These are phyloP conservation scores for Monilinia polystroma DNA, from an alignment of 2,329 filamentous ascomycete genomes.

Conservation along the genomic window DNA sequence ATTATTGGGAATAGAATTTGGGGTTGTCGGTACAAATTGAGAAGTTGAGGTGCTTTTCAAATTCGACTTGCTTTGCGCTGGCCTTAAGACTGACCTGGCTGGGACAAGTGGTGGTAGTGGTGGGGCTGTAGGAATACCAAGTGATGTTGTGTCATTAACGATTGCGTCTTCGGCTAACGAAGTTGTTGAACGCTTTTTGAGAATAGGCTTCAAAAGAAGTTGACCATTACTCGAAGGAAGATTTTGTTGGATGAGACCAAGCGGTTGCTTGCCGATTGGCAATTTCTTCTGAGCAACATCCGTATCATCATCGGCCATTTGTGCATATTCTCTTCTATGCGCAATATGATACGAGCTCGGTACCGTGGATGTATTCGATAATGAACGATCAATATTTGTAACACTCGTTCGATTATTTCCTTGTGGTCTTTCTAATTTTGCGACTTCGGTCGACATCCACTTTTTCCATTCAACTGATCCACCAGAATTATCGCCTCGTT, in stretches of 20 bases:
- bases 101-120: conserved; percentile 32
- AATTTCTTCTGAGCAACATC: conserved; percentile 25
- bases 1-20: conserved; percentile 20
- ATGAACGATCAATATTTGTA: conserved; percentile 28
- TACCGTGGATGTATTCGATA: conserved; percentile 34
- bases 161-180: conserved; percentile 31
- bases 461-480: conserved; percentile 57
- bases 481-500: conserved; percentile 44
- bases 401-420: conserved; percentile 30
- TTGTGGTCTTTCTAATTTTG: conserved; percentile 46
- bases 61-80: conserved; percentile 31
- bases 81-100: conserved; percentile 28
- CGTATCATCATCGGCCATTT: conserved; percentile 47
- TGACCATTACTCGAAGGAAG: conserved; percentile 1
- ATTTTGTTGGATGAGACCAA: conserved; percentile 33
- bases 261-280: conserved; percentile 30
- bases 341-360: conserved; percentile 38
- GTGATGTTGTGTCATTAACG: not conserved
- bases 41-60: conserved; percentile 26
- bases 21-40: conserved; percentile 20
- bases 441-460: conserved; percentile 53
- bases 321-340: conserved; percentile 52
- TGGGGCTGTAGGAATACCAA: conserved; percentile 14
- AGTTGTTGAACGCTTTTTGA: conserved; percentile 35
- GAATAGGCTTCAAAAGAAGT: conserved; percentile 34